Conservation (phyloP, 2,329 filamentous ascomycete species). For the Penicillium occitanis region DNA sequence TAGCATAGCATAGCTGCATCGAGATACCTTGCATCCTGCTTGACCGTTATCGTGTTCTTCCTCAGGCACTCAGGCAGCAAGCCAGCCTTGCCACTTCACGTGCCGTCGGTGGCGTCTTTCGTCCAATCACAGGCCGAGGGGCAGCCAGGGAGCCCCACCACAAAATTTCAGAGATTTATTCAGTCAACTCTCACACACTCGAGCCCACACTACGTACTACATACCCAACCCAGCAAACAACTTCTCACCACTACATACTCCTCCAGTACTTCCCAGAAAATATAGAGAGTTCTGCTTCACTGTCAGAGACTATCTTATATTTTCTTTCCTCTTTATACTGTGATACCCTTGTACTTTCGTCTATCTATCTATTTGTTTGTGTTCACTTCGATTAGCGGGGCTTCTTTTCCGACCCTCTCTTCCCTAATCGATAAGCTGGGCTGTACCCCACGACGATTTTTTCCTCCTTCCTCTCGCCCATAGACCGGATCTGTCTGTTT, state of each 20-base stretch:
- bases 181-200: not conserved
- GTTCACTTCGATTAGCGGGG: slow-evolving; percentile 20
- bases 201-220: not conserved
- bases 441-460: slow-evolving; percentile 25
- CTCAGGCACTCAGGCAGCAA: slow-evolving; percentile 16
- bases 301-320: slow-evolving; percentile 12
- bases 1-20: not conserved
- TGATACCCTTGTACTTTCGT: slow-evolving; percentile 19
- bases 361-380: slow-evolving; percentile 16
- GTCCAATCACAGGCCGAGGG: slow-evolving; percentile 17
- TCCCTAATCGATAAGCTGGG: slow-evolving; percentile 44
- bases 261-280: not conserved
- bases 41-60: slow-evolving; percentile 15
- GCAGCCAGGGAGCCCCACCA: slow-evolving; percentile 15
- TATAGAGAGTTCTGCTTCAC: slow-evolving; percentile 13
- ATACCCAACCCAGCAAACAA: not conserved
- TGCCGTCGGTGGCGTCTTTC: slow-evolving; percentile 20
- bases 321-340: slow-evolving; percentile 15
- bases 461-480: slow-evolving; percentile 29
- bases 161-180: slow-evolving; percentile 19
- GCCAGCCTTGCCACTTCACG: slow-evolving; percentile 20
- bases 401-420: slow-evolving; percentile 15
- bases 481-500: slow-evolving; percentile 23
- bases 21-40: not conserved
- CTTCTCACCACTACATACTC: not conserved